A percentile compares a stretch with the other conserved stretches of the same genome.
Conservation (phyloP, 805 yeast genomes). For the Candida hispaniensis region DNA sequence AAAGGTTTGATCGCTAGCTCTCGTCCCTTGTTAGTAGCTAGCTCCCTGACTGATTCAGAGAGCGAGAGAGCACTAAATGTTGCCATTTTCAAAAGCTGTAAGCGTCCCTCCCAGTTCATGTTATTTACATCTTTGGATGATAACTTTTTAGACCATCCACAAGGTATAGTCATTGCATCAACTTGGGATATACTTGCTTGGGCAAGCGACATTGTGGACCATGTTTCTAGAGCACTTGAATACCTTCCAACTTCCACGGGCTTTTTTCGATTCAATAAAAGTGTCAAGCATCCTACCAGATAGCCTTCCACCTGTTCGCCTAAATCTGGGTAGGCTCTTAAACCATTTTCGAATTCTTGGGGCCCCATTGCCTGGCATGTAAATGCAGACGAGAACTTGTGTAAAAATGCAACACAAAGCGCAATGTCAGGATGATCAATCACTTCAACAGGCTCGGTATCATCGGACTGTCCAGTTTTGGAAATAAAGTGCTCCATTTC, state of each 20-base stretch:
- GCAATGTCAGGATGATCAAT: conserved; percentile 26
- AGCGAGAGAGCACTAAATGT: conserved; percentile 19
- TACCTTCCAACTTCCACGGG: conserved; percentile 31
- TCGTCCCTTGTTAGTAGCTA: conserved; percentile 11
- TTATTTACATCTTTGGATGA: conserved; percentile 23
- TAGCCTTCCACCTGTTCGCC: conserved; percentile 26
- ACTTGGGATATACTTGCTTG: conserved; percentile 25
- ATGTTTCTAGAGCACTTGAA: conserved; percentile 32
- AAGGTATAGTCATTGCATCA: conserved; percentile 15
- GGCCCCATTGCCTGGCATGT: too few species aligned
- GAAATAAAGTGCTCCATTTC: too few species aligned
- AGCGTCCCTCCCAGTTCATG: conserved; percentile 28
- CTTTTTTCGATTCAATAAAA: conserved; percentile 33
- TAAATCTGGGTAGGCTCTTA: conserved; percentile 18
- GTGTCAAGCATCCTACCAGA: conserved; percentile 28
- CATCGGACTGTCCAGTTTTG: too few species aligned
- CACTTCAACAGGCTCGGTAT: too few species aligned
- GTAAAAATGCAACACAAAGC: conserved; percentile 25
- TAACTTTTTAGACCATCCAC: conserved; percentile 6
- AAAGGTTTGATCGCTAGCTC: conserved; percentile 16
- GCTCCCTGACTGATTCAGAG: conserved; percentile 18
- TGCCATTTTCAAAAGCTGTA: conserved; percentile 28
- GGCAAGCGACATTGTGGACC: conserved; percentile 24
- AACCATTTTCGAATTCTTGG: conserved; percentile 34
- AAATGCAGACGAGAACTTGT: too few species aligned